Percentiles rank a stretch among this genome's conserved stretches.
Evolutionary conservation across 1,284 basidiomycete genomes (phyloP).

Genomic region (Ustilago sp.): DNA sequence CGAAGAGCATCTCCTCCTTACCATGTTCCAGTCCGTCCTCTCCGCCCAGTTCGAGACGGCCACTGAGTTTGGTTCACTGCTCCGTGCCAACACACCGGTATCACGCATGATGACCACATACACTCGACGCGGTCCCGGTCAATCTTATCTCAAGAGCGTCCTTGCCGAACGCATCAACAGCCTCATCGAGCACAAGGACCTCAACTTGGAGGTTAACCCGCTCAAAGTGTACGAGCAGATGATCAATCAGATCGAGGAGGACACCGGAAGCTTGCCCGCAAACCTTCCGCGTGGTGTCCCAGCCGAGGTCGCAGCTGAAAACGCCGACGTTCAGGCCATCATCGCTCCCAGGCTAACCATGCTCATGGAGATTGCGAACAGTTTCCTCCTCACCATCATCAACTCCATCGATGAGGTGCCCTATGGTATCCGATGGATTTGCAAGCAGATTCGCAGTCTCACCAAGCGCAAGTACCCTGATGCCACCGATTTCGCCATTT

Average conservation of each 20-base stretch:
- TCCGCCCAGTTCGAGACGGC: constrained; percentile 98
- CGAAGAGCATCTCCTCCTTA: constrained; percentile 96
- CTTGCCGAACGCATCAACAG: constrained; percentile 97
- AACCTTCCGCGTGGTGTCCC: constrained; percentile 91
- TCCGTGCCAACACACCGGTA: constrained; percentile 97
- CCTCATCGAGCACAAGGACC: constrained; percentile 96
- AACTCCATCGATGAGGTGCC: constrained; percentile 97
- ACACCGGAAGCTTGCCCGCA: constrained; percentile 87
- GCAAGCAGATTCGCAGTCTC: constrained; percentile 96
- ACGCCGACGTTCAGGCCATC: constrained; percentile 94
- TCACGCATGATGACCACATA: constrained; percentile 99
- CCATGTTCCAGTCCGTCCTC: constrained; percentile 97
- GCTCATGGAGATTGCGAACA: constrained; percentile 99
- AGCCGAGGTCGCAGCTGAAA: constrained; percentile 91
- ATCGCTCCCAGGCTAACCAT: constrained; percentile 95
- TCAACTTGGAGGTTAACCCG: constrained; percentile 98
- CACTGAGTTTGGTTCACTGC: constrained; percentile 94
- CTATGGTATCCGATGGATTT: constrained; percentile 99
- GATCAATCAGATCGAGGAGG: constrained; percentile 90
- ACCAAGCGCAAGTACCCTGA: constrained; percentile 99
- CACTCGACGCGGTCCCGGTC: constrained; percentile 95
- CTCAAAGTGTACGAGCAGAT: constrained; percentile 79
- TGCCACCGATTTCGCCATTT: constrained; percentile 95
- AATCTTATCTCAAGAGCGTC: constrained; percentile 96
- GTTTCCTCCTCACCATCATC: constrained; percentile 96